A percentile compares a stretch with the other conserved stretches of the same genome.
Evolutionary conservation across 2,329 filamentous ascomycete species (phyloP).

Genomic region (Whalleya microplaca): DNA sequence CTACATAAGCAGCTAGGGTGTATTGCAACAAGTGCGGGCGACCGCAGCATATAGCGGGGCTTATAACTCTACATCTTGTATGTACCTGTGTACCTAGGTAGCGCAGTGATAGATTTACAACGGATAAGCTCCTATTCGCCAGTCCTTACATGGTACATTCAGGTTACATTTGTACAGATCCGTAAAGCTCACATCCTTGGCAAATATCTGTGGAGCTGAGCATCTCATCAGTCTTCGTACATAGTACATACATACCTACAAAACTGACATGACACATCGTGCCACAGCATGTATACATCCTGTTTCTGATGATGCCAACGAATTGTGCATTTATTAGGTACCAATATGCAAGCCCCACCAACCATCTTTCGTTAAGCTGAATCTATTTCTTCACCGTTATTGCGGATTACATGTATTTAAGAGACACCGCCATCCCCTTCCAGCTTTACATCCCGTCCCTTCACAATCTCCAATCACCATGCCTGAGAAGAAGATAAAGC

Average conservation of each 20-base stretch:
- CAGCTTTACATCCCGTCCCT: not conserved
- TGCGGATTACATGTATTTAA: not conserved
- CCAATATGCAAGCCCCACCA: slow-evolving; percentile 11
- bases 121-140: too few species aligned
- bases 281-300: slow-evolving; percentile 5
- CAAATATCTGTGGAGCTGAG: too few species aligned
- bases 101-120: too few species aligned
- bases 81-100: too few species aligned
- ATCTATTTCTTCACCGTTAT: slow-evolving; percentile 1
- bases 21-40: too few species aligned
- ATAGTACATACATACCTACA: not conserved
- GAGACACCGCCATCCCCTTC: not conserved
- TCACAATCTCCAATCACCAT: slow-evolving; percentile 19
- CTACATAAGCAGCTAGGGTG: too few species aligned
- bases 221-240: too few species aligned
- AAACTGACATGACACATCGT: slow-evolving; percentile 5
- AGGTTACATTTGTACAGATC: not conserved
- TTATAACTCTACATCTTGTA: too few species aligned
- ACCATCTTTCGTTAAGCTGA: slow-evolving; percentile 10
- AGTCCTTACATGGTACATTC: too few species aligned
- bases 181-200: too few species aligned
- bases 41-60: too few species aligned
- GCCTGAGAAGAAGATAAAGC: slow-evolving; percentile 34
- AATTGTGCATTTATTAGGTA: slow-evolving; percentile 18
- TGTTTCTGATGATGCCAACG: slow-evolving; percentile 9